Base-by-base conservation (phyloP, 164 flowering plant species). In the Hamamelis virginiana region DNA sequence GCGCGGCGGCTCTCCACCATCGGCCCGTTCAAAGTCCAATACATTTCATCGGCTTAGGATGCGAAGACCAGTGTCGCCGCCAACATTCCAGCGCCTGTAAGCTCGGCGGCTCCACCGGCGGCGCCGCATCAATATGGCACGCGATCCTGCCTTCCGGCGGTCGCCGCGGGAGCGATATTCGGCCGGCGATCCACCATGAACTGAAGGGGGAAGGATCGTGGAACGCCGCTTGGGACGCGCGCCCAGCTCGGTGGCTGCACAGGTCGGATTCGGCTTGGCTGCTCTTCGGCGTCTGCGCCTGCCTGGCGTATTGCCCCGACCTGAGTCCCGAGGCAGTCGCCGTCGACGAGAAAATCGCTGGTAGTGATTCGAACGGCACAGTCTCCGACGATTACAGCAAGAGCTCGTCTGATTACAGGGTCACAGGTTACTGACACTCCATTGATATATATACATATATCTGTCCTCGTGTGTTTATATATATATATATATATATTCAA, bases 171-270 rank as follows among this genome's bases (percentile, higher is more conserved):
- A 52, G 59, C 33, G 53, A 43, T 62, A 56, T 72, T 28, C n/a
- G 22, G 52, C 68, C 65, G 55, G 48, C 74, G 23, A 53, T 64
- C 28, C 74, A 72, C 18, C 64, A 68, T 21, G 82, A 78, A 50
- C 74, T 50, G 74, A 83, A 74, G 33, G 97, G 91, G 1, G 97
- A 90, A 65, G 97, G 96, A 4, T 90, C 96, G 6, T 92, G 96
- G 96, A 92, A 90, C 68, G 97, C 81, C 19, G 88, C 90, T 5
- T 87, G 87, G 86, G 97, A 90, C 63, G 85, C 85, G 0, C 65
- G 98, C 9, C 98, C 98, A 6, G 98, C 98, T 8, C 73, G 98
- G 65, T 92, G 98, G 98, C 80, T 92, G 25, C 90, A 88, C 60
- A 72, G 94, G n/a, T 79, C 92, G 4, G 89, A 92, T 62, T 86